Percentiles rank a stretch among this genome's conserved stretches.
phyloP scores from a whole-genome alignment of 2,329 filamentous ascomycete genomes.

The Alternaria hordeiaustralica region DNA sequence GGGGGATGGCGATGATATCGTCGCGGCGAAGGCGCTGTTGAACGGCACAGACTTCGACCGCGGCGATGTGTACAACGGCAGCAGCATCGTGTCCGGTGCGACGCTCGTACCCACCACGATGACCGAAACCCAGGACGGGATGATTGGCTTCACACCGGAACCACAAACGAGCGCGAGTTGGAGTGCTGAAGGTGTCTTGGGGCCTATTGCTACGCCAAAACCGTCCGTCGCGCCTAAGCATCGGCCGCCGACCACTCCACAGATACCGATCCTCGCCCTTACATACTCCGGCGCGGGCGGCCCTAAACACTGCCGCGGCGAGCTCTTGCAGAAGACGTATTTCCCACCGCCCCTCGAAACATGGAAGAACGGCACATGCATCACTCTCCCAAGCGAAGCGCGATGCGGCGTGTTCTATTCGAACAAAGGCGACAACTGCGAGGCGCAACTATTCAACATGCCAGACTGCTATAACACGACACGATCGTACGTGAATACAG shows the following conservation, averaged over 20 bases:
- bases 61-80: slow-evolving; percentile 33
- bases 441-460: slow-evolving; percentile 43
- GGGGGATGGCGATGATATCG: slow-evolving; percentile 18
- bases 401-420: slow-evolving; percentile 45
- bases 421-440: slow-evolving; percentile 44
- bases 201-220: slow-evolving; percentile 21
- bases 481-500: slow-evolving; percentile 40
- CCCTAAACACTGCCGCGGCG: slow-evolving; percentile 46
- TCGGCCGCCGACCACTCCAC: slow-evolving; percentile 18
- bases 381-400: slow-evolving; percentile 39
- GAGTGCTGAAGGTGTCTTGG: slow-evolving; percentile 34
- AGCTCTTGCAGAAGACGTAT: slow-evolving; percentile 31
- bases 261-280: slow-evolving; percentile 41
- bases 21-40: slow-evolving; percentile 32
- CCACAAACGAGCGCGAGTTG: slow-evolving; percentile 21
- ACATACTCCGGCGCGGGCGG: slow-evolving; percentile 43
- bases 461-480: slow-evolving; percentile 37
- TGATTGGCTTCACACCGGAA: slow-evolving; percentile 31
- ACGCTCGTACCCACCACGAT: slow-evolving; percentile 20
- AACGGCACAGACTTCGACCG: slow-evolving; percentile 41
- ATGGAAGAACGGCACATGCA: slow-evolving; percentile 42
- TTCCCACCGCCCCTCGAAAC: slow-evolving; percentile 31
- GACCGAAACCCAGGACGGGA: slow-evolving; percentile 28
- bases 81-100: slow-evolving; percentile 15
- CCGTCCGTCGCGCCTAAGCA: slow-evolving; percentile 12